Evolutionary conservation across 2,329 filamentous ascomycete species (phyloP), one percentile per base, ranked within the genome.

Genomic region (Ceratocystiopsis sp.): DNA sequence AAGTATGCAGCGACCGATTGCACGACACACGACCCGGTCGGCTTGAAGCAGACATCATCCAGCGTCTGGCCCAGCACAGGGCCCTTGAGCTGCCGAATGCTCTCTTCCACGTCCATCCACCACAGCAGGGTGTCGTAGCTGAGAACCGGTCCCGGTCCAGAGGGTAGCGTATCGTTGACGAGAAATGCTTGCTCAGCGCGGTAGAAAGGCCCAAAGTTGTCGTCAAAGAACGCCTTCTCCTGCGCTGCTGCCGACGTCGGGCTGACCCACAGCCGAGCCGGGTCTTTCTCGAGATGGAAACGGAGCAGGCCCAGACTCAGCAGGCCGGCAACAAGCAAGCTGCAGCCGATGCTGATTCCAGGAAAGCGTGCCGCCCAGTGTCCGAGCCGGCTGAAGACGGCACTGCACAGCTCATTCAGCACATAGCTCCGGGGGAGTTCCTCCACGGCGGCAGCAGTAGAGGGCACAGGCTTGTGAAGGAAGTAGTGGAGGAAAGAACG

Each of bases 181-280:
- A 98, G 61, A 59, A 98, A 98, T 1, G 79, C 75, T 61, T 98
- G 91, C 59, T 98, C 84, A 0, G 87, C 82, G 36, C 91, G 82
- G 61, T 91, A 98, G 56, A 98, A 98, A 0, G 89, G 86, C 0
- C 91, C 93, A 57, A 98, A 98, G 52, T 85, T 86, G 34, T 73
- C 59, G 57, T 98, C 93, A 50, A 96, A 98, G 57, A 93, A 98
- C 1, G 73, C 72, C 63, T 98, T 98, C 58, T 98, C 89, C 56
- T 85, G 73, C 0, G 91, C 91, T 17, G 93, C 89, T 40, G 78
- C 75, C 4, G 91, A 96, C 10, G 82, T 81, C 9, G 91, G 91
- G 53, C 89, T 87, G n/a, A 98, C 91, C 91, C 91, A 98, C 10
- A 98, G 66, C 40, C 83, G 78, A 12, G 93, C 91, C 7, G 91